Percentiles rank a stretch among this genome's conserved stretches.
These are phyloP conservation scores for Cunninghamia lanceolata DNA, from an alignment of 75 land plant species.

Conservation along the genomic window DNA sequence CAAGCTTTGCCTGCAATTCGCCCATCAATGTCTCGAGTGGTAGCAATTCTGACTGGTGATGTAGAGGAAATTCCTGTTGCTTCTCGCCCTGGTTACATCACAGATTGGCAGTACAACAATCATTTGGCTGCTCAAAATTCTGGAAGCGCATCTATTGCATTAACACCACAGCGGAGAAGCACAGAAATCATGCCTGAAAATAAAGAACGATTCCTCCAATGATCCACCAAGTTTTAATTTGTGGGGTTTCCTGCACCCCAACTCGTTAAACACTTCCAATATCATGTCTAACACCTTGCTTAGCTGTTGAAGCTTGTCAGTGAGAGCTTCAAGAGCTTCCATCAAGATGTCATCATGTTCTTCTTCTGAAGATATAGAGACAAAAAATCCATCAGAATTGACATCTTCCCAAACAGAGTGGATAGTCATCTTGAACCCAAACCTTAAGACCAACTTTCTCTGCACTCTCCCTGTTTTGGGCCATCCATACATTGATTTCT, in stretches of 20 bases:
- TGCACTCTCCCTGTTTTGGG: too few relatives aligned
- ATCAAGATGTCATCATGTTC: conserved; percentile 8
- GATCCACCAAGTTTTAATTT: neutral
- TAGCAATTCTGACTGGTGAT: conserved; percentile 52
- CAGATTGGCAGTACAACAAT: conserved; percentile 31
- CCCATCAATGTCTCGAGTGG: conserved; percentile 59
- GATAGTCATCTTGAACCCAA: neutral
- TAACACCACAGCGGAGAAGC: conserved; percentile 14
- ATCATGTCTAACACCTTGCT: too few relatives aligned
- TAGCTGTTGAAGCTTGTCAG: conserved; percentile 23
- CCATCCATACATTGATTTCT: too few relatives aligned
- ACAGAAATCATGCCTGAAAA: neutral
- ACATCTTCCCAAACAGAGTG: neutral
- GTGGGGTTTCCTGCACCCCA: too few relatives aligned
- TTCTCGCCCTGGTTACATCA: conserved; percentile 42
- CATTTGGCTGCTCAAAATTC: conserved; percentile 14
- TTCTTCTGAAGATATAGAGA: neutral
- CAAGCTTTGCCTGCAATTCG: conserved; percentile 49
- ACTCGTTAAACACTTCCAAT: too few relatives aligned
- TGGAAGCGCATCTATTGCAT: neutral
- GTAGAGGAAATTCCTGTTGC: conserved; percentile 23
- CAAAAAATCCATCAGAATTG: neutral
- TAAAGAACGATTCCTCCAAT: neutral
- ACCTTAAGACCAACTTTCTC: too few relatives aligned
- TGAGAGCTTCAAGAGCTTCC: conserved; percentile 15